These are phyloP conservation scores for Naganishia vishniacii DNA, from an alignment of 768 basidiomycete genomes.

Conservation along the genomic window DNA sequence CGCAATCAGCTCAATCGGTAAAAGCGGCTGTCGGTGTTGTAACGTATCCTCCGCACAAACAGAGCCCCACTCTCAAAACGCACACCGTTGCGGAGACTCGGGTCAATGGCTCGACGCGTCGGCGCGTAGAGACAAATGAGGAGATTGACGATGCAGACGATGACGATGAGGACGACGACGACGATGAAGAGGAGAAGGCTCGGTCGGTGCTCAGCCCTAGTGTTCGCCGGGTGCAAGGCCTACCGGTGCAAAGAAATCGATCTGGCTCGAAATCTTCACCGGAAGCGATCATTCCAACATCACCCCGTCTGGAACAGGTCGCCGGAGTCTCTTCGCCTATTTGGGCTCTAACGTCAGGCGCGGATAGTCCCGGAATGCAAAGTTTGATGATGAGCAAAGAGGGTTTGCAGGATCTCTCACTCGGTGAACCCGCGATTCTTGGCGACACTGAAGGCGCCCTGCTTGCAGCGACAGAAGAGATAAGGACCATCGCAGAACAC, in stretches of 20 bases:
- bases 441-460: background rate
- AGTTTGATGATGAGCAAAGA: constrained; percentile 22
- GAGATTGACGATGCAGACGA: constrained; percentile 1
- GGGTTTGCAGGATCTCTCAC: constrained; percentile 27
- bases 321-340: constrained; percentile 39
- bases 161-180: constrained; percentile 9
- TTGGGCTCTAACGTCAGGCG: constrained; percentile 41
- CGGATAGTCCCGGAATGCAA: constrained; percentile 22
- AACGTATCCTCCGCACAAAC: no score
- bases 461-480: constrained; percentile 9
- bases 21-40: no score
- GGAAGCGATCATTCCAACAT: constrained; percentile 26
- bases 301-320: constrained; percentile 35
- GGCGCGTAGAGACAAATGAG: constrained; percentile 1
- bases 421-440: constrained; percentile 24
- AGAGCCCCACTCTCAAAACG: background rate
- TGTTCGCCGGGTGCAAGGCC: background rate
- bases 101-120: constrained; percentile 1
- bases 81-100: constrained; percentile 12
- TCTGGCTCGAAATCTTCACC: constrained; percentile 1
- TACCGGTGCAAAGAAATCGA: constrained; percentile 24
- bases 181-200: background rate
- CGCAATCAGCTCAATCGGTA: background rate
- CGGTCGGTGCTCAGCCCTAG: background rate
- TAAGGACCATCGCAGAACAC: background rate